Conservation (phyloP, 768 basidiomycete species). For the Lentinus brumalis region DNA sequence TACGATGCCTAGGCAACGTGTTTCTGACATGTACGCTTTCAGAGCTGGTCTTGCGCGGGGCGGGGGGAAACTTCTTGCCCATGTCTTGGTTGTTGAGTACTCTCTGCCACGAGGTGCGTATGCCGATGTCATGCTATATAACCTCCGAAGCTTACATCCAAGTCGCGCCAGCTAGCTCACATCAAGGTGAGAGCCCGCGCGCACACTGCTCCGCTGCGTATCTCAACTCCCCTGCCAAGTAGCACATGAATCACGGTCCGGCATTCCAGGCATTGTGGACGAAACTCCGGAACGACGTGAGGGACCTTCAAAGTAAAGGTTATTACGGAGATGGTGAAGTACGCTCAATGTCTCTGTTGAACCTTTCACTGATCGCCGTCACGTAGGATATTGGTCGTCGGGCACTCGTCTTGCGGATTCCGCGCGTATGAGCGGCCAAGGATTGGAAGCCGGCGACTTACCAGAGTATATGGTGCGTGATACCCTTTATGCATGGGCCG, state of each 20-base stretch:
- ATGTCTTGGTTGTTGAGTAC: slow-evolving; percentile 73
- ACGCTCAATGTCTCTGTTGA: neutral
- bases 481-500: neutral
- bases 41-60: slow-evolving; percentile 77
- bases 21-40: neutral
- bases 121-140: neutral
- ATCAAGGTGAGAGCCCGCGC: slow-evolving; percentile 56
- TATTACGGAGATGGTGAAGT: slow-evolving; percentile 79
- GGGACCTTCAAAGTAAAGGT: slow-evolving; percentile 67
- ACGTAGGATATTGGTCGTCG: slow-evolving; percentile 78
- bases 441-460: slow-evolving; percentile 55
- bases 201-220: neutral
- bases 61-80: slow-evolving; percentile 61
- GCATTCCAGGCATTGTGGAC: slow-evolving; percentile 78
- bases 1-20: no score
- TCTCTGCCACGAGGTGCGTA: slow-evolving; percentile 77
- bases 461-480: slow-evolving; percentile 74
- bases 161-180: slow-evolving; percentile 66
- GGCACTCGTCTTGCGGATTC: slow-evolving; percentile 74
- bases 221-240: neutral
- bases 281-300: slow-evolving; percentile 64
- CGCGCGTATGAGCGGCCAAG: slow-evolving; percentile 50
- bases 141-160: neutral
- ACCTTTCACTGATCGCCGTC: neutral
- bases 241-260: slow-evolving; percentile 84